phyloP scores from a whole-genome alignment of 345 rosid species.

The Populus simonii region DNA sequence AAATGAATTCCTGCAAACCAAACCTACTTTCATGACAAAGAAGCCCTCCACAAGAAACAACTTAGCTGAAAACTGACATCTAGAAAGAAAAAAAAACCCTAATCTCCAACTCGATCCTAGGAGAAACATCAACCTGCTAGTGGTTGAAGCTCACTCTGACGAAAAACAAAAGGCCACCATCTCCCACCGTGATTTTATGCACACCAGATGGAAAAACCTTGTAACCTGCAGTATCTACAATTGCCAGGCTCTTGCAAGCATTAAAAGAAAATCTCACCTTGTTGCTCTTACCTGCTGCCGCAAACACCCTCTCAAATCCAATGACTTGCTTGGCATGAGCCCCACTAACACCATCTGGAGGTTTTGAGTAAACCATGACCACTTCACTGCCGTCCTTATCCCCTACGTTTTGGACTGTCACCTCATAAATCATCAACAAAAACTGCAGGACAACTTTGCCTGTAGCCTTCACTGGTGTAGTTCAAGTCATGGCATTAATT shows the following conservation, averaged over 20 bases:
- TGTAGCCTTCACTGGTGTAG: neutral
- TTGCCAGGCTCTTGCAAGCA: slow-evolving; percentile 26
- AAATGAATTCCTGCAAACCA: too few species aligned
- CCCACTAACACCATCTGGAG: slow-evolving; percentile 22
- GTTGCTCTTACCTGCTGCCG: slow-evolving; percentile 14
- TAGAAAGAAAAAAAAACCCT: neutral
- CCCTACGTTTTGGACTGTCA: slow-evolving; percentile 23
- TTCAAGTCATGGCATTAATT: slow-evolving; percentile 19
- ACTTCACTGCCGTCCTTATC: slow-evolving; percentile 33
- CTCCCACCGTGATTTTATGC: neutral
- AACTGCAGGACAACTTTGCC: slow-evolving; percentile 11
- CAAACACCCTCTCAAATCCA: slow-evolving; percentile 33
- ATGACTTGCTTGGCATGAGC: slow-evolving; percentile 30
- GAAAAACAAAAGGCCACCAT: neutral
- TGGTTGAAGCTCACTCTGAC: neutral
- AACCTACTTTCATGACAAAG: too few species aligned
- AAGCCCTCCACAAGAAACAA: too few species aligned
- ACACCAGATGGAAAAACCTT: neutral
- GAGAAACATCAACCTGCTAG: neutral
- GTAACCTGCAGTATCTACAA: slow-evolving; percentile 21
- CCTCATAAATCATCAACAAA: neutral
- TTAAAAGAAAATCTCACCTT: slow-evolving; percentile 26
- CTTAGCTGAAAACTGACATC: neutral
- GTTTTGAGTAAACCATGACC: slow-evolving; percentile 31
- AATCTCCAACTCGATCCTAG: neutral